A percentile compares a stretch with the other conserved stretches of the same genome.
Evolutionary conservation across 345 rosid species (phyloP).

Genomic region (Bruguiera parviflora): DNA sequence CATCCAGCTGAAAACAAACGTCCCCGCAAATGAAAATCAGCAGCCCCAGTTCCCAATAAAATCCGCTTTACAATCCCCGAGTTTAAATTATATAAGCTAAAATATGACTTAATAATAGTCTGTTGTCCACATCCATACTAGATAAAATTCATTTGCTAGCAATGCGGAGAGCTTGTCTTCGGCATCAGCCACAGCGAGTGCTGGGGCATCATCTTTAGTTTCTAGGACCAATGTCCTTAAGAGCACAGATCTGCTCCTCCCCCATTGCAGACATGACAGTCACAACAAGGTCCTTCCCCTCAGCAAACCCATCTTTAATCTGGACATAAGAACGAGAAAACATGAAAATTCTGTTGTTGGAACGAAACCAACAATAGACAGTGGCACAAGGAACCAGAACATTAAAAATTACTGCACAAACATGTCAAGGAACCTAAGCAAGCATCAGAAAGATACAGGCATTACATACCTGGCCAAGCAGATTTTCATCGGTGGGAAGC

Average conservation of each 20-base stretch:
- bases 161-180: slow-evolving; percentile 6
- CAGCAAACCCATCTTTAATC: slow-evolving; percentile 72
- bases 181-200: slow-evolving; percentile 24
- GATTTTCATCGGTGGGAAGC: slow-evolving; percentile 71
- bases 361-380: background rate
- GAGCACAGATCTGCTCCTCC: slow-evolving; percentile 83
- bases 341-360: background rate
- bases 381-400: background rate
- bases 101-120: slow-evolving; percentile 16
- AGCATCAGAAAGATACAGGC: background rate
- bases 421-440: background rate
- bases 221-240: slow-evolving; percentile 78
- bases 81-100: slow-evolving; percentile 21
- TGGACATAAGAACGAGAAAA: slow-evolving; percentile 10
- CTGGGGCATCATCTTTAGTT: slow-evolving; percentile 37
- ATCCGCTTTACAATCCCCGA: slow-evolving; percentile 13
- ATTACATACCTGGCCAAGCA: slow-evolving; percentile 47
- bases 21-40: slow-evolving; percentile 15
- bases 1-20: slow-evolving; percentile 15
- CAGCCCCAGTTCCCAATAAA: slow-evolving; percentile 1
- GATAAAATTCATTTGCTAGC: slow-evolving; percentile 18
- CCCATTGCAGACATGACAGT: slow-evolving; percentile 87
- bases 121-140: slow-evolving; percentile 15
- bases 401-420: background rate
- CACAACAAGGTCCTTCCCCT: slow-evolving; percentile 77